Evolutionary conservation across 2,329 filamentous ascomycete genomes (phyloP), one percentile per base, ranked within the genome.

Genomic region (Penicillium sp.): DNA sequence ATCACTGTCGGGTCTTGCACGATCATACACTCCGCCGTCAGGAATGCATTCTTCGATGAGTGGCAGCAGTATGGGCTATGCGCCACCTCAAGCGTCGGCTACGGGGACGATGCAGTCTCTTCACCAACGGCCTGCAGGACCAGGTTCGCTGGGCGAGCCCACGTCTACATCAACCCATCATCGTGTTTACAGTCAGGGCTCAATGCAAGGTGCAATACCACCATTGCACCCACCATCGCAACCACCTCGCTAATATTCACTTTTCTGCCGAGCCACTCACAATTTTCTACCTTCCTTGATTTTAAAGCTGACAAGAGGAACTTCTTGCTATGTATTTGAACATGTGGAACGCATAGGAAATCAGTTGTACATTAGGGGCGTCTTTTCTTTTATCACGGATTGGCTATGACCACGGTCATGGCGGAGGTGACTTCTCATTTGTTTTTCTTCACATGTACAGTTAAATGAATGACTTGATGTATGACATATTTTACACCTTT

Each of bases 1-100:
- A 23, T 56, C 65, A 29, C 51, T 67, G 25, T 60, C 70, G 33
- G 59, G 58, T 14, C 63, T 75, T 23, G 69, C 66, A 14, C 69
- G 74, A 35, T 71, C 75, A 8, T 77, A 72, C 52, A 76, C 73
- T 2, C 75, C 75, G n/a, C 73, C 73, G 1, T 60, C 72, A 6
- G 62, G 64, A 18, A 42, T 75, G 44, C 66, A 71, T 42, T 69
- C 68, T 14, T 64, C 66, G 1, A 54, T 62, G 18, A 57, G 65
- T 11, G 66, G 70, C 22, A 52, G 65, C 20, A 63, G 68, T 9
- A 60, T 74, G 52, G 62, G 60, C 18, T 74, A 74, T 59, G 66
- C 65, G 6, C 62, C 65, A 5, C 56, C 64, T 42, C 64, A 64
- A 7, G 55, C 67, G 43, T 56, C 66, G 1, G 48, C 57, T 11